Conservation (phyloP, 495 filamentous ascomycete genomes). For the Penicillium chermesinum region DNA sequence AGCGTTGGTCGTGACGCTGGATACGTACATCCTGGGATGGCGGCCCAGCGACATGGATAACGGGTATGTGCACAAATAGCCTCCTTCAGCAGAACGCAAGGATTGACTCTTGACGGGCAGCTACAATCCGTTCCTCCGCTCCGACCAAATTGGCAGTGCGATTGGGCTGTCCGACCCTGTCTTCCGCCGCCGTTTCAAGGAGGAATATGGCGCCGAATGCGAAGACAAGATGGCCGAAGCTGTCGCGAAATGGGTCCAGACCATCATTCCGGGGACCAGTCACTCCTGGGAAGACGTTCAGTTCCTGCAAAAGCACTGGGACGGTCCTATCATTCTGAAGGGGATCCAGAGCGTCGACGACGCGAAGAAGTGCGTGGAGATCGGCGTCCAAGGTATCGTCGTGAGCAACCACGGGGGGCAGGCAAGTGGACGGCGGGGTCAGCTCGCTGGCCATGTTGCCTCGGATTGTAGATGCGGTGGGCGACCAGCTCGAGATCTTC, state of each 20-base stretch:
- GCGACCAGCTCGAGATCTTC: constrained; percentile 51
- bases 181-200: constrained; percentile 42
- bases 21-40: constrained; percentile 56
- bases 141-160: constrained; percentile 45
- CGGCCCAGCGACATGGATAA: constrained; percentile 54
- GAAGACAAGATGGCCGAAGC: constrained; percentile 38
- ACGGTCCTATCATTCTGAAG: constrained; percentile 47
- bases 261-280: constrained; percentile 40
- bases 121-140: constrained; percentile 46
- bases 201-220: constrained; percentile 28
- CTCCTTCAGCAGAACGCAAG: no score
- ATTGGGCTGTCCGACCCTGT: constrained; percentile 52
- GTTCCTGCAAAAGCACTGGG: constrained; percentile 22
- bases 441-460: constrained; percentile 60
- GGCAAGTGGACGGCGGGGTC: constrained; percentile 64
- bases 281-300: constrained; percentile 49
- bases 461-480: constrained; percentile 56
- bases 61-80: no score
- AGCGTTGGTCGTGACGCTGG: constrained; percentile 58
- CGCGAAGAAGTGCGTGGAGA: constrained; percentile 43
- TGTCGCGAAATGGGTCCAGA: constrained; percentile 36
- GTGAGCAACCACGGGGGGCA: constrained; percentile 27
- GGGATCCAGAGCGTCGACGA: constrained; percentile 50
- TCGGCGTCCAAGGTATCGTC: constrained; percentile 52
- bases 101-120: constrained; percentile 51